These are phyloP conservation scores for Salix viminalis DNA, from an alignment of 345 rosid species.

Conservation along the genomic window DNA sequence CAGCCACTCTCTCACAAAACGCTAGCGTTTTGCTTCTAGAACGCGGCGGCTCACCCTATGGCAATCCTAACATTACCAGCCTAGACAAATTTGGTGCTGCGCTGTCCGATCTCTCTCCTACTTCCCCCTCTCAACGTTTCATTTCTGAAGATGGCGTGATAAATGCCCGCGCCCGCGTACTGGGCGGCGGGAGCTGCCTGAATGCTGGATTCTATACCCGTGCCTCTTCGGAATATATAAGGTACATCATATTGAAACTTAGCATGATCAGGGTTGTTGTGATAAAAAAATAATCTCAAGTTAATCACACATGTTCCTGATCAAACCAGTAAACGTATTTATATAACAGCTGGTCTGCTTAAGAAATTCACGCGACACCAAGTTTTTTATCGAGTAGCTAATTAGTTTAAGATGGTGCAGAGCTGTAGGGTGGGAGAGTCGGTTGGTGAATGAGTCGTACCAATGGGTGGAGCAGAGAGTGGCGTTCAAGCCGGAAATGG, in stretches of 20 bases:
- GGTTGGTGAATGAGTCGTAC: constrained; percentile 21
- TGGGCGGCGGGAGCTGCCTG: constrained; percentile 18
- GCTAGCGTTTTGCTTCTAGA: constrained; percentile 24
- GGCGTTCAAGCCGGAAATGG: constrained; percentile 19
- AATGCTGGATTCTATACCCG: constrained; percentile 24
- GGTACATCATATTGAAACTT: not conserved
- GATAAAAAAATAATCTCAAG: no score
- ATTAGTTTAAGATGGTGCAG: not conserved
- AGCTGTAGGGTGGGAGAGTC: constrained; percentile 15
- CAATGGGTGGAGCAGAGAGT: constrained; percentile 20
- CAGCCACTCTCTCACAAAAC: constrained; percentile 25
- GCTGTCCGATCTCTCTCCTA: constrained; percentile 18
- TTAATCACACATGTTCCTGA: no score
- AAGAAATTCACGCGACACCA: no score
- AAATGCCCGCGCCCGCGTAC: constrained; percentile 22
- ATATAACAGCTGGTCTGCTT: no score
- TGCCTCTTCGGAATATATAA: constrained; percentile 5
- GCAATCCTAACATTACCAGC: constrained; percentile 22
- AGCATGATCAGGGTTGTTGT: not conserved
- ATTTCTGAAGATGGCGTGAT: constrained; percentile 28
- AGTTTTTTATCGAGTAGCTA: no score
- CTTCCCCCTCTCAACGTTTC: constrained; percentile 28
- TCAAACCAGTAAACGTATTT: no score
- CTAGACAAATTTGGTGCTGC: constrained; percentile 20
- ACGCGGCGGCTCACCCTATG: constrained; percentile 30